Percentiles rank a stretch among this genome's conserved stretches.
Evolutionary conservation across 1,284 basidiomycete species (phyloP).

Genomic region (Agroathelia rolfsii): DNA sequence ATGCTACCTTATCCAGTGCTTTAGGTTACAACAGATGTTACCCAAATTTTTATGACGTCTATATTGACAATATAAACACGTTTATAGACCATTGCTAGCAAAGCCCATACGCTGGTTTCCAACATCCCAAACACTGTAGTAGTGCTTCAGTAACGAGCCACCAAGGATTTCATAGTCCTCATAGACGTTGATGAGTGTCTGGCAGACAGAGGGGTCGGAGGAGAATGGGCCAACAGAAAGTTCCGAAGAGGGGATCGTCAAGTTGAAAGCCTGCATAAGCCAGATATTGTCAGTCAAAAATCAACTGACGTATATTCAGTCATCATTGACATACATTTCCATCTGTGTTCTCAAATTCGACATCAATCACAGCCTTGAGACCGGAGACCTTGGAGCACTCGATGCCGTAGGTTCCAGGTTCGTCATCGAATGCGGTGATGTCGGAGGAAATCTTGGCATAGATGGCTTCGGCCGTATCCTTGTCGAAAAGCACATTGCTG

Average conservation of each 20-base stretch:
- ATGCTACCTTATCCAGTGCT: too few species aligned
- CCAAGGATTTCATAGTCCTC: slow-evolving; percentile 40
- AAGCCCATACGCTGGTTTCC: slow-evolving; percentile 38
- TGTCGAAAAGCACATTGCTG: slow-evolving; percentile 40
- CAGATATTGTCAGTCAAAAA: too few species aligned
- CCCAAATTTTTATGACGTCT: too few species aligned
- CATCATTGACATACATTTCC: too few species aligned
- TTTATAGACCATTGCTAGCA: slow-evolving; percentile 30
- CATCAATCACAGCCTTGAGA: slow-evolving; percentile 38
- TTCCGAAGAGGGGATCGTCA: slow-evolving; percentile 45
- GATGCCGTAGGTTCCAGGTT: slow-evolving; percentile 46
- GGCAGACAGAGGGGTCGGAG: slow-evolving; percentile 34
- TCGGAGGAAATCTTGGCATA: slow-evolving; percentile 47
- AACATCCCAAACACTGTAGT: slow-evolving; percentile 48
- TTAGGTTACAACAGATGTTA: too few species aligned
- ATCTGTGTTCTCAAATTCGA: slow-evolving; percentile 35
- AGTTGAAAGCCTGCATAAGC: slow-evolving; percentile 41
- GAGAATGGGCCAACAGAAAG: slow-evolving; percentile 47
- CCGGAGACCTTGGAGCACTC: slow-evolving; percentile 34
- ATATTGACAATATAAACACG: too few species aligned
- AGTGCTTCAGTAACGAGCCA: slow-evolving; percentile 44
- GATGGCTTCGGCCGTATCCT: slow-evolving; percentile 38
- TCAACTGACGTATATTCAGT: too few species aligned
- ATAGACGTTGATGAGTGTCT: slow-evolving; percentile 47
- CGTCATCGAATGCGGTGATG: slow-evolving; percentile 36